phyloP scores from a whole-genome alignment of 192 early-diverging fungal species.

The Entophlyctis luteolus region DNA sequence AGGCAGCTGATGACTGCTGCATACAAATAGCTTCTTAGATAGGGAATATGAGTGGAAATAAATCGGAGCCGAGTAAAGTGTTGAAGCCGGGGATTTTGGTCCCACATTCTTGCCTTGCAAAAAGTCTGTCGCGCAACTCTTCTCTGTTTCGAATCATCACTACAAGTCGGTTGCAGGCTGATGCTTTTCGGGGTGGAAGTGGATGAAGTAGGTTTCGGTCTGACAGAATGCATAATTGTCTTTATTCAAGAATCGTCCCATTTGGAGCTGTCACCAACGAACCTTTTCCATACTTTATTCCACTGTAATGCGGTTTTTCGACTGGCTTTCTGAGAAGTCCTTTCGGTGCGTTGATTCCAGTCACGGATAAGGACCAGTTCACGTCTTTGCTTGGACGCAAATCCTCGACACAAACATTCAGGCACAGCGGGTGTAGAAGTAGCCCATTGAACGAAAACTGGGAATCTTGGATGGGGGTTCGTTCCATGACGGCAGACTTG shows the following conservation, averaged over 20 bases:
- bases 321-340: not conserved
- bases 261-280: not conserved
- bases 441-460: not conserved
- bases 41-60: no score
- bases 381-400: not conserved
- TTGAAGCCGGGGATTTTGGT: no score
- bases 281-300: not conserved
- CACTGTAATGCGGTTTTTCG: not conserved
- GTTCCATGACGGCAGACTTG: not conserved
- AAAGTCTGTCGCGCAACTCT: no score
- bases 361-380: not conserved
- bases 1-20: not conserved
- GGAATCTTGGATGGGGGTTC: not conserved
- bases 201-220: no score
- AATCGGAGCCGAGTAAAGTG: no score
- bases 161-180: no score
- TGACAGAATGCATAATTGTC: no score
- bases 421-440: not conserved
- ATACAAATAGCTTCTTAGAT: no score
- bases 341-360: not conserved
- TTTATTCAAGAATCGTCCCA: not conserved
- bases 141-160: no score
- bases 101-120: no score
- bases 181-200: no score
- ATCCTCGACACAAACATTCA: not conserved